A percentile compares a stretch with the other conserved stretches of the same genome.
phyloP scores from a whole-genome alignment of 2,329 filamentous ascomycete genomes.

The Elsinoe necatrix region DNA sequence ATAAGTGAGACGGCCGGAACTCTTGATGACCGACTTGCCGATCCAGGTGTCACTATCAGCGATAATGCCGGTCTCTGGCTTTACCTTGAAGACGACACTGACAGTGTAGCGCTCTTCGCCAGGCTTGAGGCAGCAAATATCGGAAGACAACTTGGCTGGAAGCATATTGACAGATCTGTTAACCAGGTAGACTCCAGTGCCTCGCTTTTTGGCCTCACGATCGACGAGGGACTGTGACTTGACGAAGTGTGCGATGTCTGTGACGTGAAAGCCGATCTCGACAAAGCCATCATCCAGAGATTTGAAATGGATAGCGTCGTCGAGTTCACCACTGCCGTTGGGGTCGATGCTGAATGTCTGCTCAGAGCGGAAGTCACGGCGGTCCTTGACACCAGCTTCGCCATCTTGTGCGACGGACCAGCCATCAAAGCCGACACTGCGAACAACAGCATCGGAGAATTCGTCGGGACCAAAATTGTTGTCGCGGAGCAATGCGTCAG shows the following conservation, averaged over 20 bases:
- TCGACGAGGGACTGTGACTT: conserved; percentile 94
- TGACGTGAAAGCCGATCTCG: conserved; percentile 90
- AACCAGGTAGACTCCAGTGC: conserved; percentile 89
- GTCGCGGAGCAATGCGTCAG: conserved; percentile 89
- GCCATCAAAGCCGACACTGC: conserved; percentile 84
- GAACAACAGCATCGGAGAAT: conserved; percentile 91
- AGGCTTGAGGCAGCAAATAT: conserved; percentile 79
- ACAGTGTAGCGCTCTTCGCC: conserved; percentile 85
- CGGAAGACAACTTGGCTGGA: conserved; percentile 72
- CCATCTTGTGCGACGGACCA: conserved; percentile 83
- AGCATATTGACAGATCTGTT: conserved; percentile 84
- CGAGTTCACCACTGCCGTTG: conserved; percentile 77
- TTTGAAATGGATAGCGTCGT: conserved; percentile 90
- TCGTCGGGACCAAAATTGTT: conserved; percentile 98
- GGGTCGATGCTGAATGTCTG: conserved; percentile 88
- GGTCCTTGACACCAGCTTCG: conserved; percentile 60
- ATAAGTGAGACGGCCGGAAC: conserved; percentile 74
- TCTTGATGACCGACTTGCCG: conserved; percentile 89
- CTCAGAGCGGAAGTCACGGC: conserved; percentile 84
- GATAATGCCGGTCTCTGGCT: conserved; percentile 67
- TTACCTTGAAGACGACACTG: conserved; percentile 87
- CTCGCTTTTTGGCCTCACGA: conserved; percentile 94
- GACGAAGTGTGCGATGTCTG: conserved; percentile 93
- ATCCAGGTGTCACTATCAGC: conserved; percentile 86
- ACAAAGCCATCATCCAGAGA: conserved; percentile 72